A percentile compares a stretch with the other conserved stretches of the same genome.
These are phyloP conservation scores for Allium cepa DNA, from an alignment of 106 monocot genomes.

Conservation along the genomic window DNA sequence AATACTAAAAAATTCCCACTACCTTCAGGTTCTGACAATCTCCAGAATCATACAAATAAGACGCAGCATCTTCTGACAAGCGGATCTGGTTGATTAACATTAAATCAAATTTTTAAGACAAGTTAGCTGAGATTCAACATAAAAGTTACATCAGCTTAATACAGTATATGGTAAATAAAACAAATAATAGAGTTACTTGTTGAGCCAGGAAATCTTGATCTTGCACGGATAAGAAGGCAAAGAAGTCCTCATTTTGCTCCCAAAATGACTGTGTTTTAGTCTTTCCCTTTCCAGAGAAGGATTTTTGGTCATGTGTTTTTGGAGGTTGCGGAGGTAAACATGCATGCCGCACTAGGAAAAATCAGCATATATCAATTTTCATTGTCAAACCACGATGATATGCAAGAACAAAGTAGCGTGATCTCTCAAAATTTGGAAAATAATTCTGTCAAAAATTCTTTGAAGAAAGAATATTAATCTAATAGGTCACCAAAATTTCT, in stretches of 20 bases:
- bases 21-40: slow-evolving; percentile 25
- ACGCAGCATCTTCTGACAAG: slow-evolving; percentile 12
- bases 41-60: slow-evolving; percentile 5
- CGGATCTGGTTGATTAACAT: slow-evolving; percentile 14
- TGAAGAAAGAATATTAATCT: too few relatives aligned
- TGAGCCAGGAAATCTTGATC: slow-evolving; percentile 32
- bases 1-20: not conserved
- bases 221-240: slow-evolving; percentile 27
- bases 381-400: too few relatives aligned
- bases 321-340: too few relatives aligned
- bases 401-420: too few relatives aligned
- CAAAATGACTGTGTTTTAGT: not conserved
- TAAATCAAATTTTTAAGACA: not conserved
- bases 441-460: too few relatives aligned
- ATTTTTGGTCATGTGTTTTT: too few relatives aligned
- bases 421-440: too few relatives aligned
- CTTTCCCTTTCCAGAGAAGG: too few relatives aligned
- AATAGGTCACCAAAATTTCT: too few relatives aligned
- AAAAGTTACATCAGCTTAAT: not conserved
- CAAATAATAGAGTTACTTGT: slow-evolving; percentile 19
- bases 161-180: not conserved
- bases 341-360: too few relatives aligned
- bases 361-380: too few relatives aligned
- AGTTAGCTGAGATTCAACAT: not conserved
- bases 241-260: slow-evolving; percentile 21